Evolutionary conservation across 495 filamentous ascomycete species (phyloP), one percentile per base, ranked within the genome.

Genomic region (Rhizodiscina lignyota): DNA sequence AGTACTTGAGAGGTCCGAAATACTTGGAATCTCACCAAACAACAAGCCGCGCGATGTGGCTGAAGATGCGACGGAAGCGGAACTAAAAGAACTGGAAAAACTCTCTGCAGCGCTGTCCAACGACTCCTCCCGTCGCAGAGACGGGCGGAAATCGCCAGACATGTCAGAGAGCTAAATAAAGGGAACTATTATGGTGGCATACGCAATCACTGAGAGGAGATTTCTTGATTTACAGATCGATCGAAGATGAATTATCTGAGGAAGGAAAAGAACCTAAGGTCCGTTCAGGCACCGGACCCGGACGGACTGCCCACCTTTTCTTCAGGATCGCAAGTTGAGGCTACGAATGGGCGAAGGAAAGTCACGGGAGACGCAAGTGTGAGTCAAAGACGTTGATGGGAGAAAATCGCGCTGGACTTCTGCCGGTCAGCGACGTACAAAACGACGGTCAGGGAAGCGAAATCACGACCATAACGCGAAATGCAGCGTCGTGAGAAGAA

Each of bases 1-100:
- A 31, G 27, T 21, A 22, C 40, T 40, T 3, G 40, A 43, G 11
- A 22, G 10, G 5, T 38, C 42, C 18, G 40, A 50, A 18, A 42
- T 48, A 15, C 40, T 51, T 30, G 51, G 50, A 34, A 60, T 60
- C 34, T 60, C 56, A 8, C 56, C 56, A 38, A 60, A 60, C 37
- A 60, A 38, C 38, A 58, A 43, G 38, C 38, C 47, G 34, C 47
- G 51, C 28, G 47, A 48, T 24, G 18, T 34, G 18, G 22, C 28
- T 13, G 4, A 19, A 19, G 23, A 23, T 30, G 38, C 34, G 27
- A 30, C 34, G 33, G 39, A 37, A 15, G 34, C 23, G 39, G 43
- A 26, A 37, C 24, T 27, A 13, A n/a, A n/a, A n/a, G n/a, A n/a
- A n/a, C n/a, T n/a, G n/a, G n/a, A n/a, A n/a, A n/a, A n/a, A n/a